These are phyloP conservation scores for Populus hybrid DNA, from an alignment of 441 rosid genomes.

Conservation along the genomic window DNA sequence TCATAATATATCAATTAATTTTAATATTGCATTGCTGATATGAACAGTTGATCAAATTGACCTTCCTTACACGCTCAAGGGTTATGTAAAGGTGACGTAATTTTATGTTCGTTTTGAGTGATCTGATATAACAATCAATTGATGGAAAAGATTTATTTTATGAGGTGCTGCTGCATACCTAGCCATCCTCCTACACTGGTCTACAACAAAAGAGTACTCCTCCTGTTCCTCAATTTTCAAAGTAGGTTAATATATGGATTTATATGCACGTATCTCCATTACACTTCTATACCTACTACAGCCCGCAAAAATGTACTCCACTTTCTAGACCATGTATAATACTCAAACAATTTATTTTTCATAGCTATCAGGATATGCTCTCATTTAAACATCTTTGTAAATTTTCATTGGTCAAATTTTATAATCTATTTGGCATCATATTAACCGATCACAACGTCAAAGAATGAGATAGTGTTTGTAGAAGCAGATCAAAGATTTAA, in stretches of 20 bases:
- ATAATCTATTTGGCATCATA: not conserved
- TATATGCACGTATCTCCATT: not conserved
- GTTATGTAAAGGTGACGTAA: constrained; percentile 25
- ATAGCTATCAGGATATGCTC: not conserved
- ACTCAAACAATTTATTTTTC: not conserved
- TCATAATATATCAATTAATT: not conserved
- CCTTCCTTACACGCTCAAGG: constrained; percentile 3
- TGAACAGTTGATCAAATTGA: constrained; percentile 16
- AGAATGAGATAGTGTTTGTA: not conserved
- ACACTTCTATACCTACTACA: not conserved
- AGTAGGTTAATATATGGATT: not conserved
- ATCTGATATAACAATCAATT: constrained; percentile 14
- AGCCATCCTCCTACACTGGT: not conserved
- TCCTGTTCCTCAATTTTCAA: not conserved
- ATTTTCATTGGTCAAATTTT: not conserved
- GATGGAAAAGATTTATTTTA: not conserved
- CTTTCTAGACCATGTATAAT: not conserved
- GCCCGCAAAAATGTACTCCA: not conserved
- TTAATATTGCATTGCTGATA: not conserved
- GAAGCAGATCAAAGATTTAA: not conserved
- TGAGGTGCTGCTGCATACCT: not conserved
- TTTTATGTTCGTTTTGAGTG: constrained; percentile 7
- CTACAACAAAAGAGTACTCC: not conserved
- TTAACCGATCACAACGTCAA: not conserved
- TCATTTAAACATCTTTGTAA: not conserved